Conservation (phyloP, 163 green algal genomes). For the Scenedesmus sp. region DNA sequence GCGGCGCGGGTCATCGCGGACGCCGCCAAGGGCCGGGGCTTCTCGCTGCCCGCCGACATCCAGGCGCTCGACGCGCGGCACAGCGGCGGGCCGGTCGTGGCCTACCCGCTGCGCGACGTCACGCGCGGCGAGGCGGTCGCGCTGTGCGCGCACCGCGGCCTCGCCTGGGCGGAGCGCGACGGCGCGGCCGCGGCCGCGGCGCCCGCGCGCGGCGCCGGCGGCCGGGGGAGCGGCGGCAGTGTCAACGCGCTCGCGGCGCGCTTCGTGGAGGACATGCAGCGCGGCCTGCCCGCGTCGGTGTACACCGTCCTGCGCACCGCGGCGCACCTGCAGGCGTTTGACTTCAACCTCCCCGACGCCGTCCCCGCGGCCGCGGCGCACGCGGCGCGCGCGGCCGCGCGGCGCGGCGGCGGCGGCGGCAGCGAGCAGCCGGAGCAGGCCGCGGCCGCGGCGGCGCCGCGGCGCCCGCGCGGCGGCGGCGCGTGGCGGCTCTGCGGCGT, state of each 20-base stretch:
- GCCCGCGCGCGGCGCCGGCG: constrained; percentile 7
- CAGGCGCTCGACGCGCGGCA: constrained; percentile 53
- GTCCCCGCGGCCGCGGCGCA: background rate
- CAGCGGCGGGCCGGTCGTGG: constrained; percentile 36
- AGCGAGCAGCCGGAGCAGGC: background rate
- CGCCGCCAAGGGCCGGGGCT: constrained; percentile 64
- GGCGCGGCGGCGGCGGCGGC: constrained; percentile 2
- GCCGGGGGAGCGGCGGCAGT: constrained; percentile 42
- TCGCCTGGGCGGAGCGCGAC: background rate
- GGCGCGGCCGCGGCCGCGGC: background rate
- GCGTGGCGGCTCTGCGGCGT: constrained; percentile 6
- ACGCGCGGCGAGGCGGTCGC: constrained; percentile 56
- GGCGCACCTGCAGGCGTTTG: constrained; percentile 63
- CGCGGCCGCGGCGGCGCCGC: too few relatives aligned
- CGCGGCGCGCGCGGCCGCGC: background rate
- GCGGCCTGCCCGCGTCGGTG: constrained; percentile 62
- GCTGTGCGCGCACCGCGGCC: background rate
- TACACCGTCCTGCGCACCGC: constrained; percentile 67
- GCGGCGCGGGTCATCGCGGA: constrained; percentile 63
- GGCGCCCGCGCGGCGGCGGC: too few relatives aligned
- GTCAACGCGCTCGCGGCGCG: constrained; percentile 66
- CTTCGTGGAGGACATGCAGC: constrained; percentile 64
- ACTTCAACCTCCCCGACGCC: constrained; percentile 54
- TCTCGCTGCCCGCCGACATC: constrained; percentile 54
- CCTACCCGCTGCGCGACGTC: constrained; percentile 69